Evolutionary conservation across 1,139 yeast genomes (phyloP), one percentile per base, ranked within the genome.

Genomic region (Cylindricascospora bacillispora): DNA sequence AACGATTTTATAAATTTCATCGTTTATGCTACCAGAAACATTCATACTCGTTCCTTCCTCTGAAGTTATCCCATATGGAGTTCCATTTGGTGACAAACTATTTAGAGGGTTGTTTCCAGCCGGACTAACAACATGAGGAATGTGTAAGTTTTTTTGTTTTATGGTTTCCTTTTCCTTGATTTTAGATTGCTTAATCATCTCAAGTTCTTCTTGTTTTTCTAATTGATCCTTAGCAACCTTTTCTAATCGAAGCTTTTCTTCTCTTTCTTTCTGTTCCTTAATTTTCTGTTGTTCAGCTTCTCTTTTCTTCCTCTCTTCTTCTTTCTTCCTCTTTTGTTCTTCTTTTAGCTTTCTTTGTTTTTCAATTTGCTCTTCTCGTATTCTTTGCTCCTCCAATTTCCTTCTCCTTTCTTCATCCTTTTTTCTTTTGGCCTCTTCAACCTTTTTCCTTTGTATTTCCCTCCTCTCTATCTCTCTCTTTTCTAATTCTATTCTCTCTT

Each of bases 401-500:
- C 61, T 62, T 31, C 52, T 56, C 45, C 55, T 63, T 38, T 60
- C 67, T 43, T 62, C 57, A 45, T 62, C 61, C 40, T 60, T 57
- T 40, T 50, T 54, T 24, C 45, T 45, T 30, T 49, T 53, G 5
- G 51, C 48, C 30, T 50, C 57, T 35, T 52, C 57, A n/a, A 51
- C 56, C 29, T 48, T 45, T 29, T 45, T 45, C 29, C 57, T 42
- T 36, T 52, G 57, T 54, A 56, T 49, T 59, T 63, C 57, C 61
- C 65, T 46, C 57, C 66, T 49, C 56, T 57, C 49, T 55, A 56
- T 43, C 61, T 61, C 60, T 57, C 63, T 43, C 52, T 60, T 45
- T 55, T 57, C 47, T 40, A 68, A 52, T 56, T 65, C 59, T 47
- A 60, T 51, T 47, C 62, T 57, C 39, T 57, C 35, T 47, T 65